These are phyloP conservation scores for Didymella segeticola DNA, from an alignment of 2,329 filamentous ascomycete species.

Conservation along the genomic window DNA sequence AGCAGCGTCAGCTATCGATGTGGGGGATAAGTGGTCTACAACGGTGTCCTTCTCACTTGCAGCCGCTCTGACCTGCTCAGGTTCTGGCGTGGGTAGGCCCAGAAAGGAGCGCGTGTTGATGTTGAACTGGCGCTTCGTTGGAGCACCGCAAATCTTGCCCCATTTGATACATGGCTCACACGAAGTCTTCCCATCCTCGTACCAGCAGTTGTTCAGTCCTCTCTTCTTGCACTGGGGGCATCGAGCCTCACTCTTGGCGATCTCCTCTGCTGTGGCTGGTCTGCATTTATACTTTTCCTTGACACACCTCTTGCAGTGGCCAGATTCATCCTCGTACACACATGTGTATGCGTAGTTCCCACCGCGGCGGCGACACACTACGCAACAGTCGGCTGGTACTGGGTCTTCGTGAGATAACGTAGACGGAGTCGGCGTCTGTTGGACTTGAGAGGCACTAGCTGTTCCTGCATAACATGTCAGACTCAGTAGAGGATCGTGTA, in stretches of 20 bases:
- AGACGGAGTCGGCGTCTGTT: not conserved
- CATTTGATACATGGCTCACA: constrained; percentile 20
- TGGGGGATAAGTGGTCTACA: not conserved
- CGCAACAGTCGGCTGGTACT: constrained; percentile 20
- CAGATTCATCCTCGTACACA: constrained; percentile 11
- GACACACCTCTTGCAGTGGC: constrained; percentile 15
- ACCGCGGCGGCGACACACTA: constrained; percentile 21
- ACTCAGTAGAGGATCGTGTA: too few species aligned
- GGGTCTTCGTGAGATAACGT: constrained; percentile 2
- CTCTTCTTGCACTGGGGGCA: constrained; percentile 22
- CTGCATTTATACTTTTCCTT: constrained; percentile 14
- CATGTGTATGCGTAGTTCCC: constrained; percentile 26
- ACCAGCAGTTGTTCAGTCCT: constrained; percentile 21
- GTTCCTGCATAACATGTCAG: not conserved
- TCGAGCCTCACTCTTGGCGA: constrained; percentile 17
- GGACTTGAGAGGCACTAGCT: not conserved
- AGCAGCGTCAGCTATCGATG: not conserved
- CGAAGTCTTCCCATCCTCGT: constrained; percentile 1
- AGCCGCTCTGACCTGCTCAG: not conserved
- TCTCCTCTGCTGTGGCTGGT: constrained; percentile 19
- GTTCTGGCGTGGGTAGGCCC: not conserved
- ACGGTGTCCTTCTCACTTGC: not conserved
- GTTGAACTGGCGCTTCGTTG: not conserved
- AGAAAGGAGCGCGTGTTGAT: not conserved
- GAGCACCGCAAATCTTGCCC: constrained; percentile 4